Base-by-base conservation (phyloP, 2,329 filamentous ascomycete genomes). In the Dendryphion nanum region DNA sequence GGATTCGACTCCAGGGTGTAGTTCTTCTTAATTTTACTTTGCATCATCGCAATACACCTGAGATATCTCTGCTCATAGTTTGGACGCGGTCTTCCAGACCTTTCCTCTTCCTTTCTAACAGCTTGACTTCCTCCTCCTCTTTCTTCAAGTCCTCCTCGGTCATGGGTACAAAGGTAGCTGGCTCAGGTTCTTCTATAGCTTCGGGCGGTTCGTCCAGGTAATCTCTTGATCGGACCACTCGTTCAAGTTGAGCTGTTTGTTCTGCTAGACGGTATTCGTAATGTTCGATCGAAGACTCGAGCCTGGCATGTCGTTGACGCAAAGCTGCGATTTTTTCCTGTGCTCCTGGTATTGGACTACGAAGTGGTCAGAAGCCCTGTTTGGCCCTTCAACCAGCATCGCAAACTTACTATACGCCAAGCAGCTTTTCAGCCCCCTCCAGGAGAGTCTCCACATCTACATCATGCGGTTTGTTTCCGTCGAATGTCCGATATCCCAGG, bases 361-460 rank as follows among this genome's bases (percentile, higher is more conserved):
- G 17, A n/a, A 5, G 28, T 35, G 33, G 48, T 51, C 43, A 57
- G 44, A 36, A 15, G 26, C 23, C 30, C 20, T n/a, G 37, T 10
- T 24, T 32, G 16, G 29, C 5, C n/a, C n/a, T 30, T 32, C 16
- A 36, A 14, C 17, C 6, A 6, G 20, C 30, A 15, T n/a, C 23
- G n/a, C 3, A 42, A 33, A 68, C 76, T 44, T 65, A 81, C 78
- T 96, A 97, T 18, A 96, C 90, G 30, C 78, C 78, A 52, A 89
- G 90, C 19, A 97, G 77, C 72, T 89, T 95, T 72, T 96, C 89
- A 1, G 90, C 91, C 1, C 91, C 90, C 37, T 79, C 76, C 16
- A 98, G 75, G 19, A 98, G 70, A 1, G 95, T 76, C 55, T 95
- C 87, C 3, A 97, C 82, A 63, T 97, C 88, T 2, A 96, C 76